Conservation (phyloP, 257 asterid species). For the Penstemon newberryi region DNA sequence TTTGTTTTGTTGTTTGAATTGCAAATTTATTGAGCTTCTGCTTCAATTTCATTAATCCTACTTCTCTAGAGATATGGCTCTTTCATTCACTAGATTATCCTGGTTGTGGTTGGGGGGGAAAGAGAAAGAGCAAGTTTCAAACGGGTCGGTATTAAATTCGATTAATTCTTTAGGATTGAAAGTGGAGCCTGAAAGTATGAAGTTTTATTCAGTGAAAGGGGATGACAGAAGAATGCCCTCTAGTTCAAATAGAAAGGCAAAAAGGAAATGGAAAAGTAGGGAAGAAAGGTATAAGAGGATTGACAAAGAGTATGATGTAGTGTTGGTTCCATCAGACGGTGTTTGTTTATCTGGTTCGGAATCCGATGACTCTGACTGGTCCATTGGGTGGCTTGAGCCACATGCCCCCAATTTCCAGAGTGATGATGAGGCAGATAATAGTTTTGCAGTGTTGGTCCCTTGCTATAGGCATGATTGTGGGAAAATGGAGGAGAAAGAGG, state of each 20-base stretch:
- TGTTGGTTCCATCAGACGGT: slow-evolving; percentile 91
- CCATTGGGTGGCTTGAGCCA: slow-evolving; percentile 95
- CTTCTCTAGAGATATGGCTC: slow-evolving; percentile 35
- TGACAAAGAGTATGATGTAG: slow-evolving; percentile 76
- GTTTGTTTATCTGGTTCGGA: slow-evolving; percentile 84
- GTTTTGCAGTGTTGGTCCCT: slow-evolving; percentile 94
- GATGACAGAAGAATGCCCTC: slow-evolving; percentile 44
- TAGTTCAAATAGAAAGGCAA: slow-evolving; percentile 52
- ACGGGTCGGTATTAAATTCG: slow-evolving; percentile 51
- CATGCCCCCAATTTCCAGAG: slow-evolving; percentile 79
- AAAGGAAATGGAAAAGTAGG: slow-evolving; percentile 83
- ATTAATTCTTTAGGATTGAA: slow-evolving; percentile 69
- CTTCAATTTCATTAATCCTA: slow-evolving; percentile 25
- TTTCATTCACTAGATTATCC: slow-evolving; percentile 67
- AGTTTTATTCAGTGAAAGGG: slow-evolving; percentile 51
- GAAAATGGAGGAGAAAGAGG: slow-evolving; percentile 40
- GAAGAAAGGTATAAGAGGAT: slow-evolving; percentile 67
- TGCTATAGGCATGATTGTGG: slow-evolving; percentile 69
- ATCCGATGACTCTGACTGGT: slow-evolving; percentile 94
- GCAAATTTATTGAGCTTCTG: slow-evolving; percentile 18
- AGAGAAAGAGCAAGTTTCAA: slow-evolving; percentile 67
- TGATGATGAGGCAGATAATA: slow-evolving; percentile 70
- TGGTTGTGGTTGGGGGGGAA: slow-evolving; percentile 80
- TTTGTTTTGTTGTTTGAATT: slow-evolving; percentile 10
- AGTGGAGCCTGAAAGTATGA: slow-evolving; percentile 61